A percentile compares a stretch with the other conserved stretches of the same genome.
phyloP scores from a whole-genome alignment of 2,329 filamentous ascomycete species.

The Huntiella savannae region DNA sequence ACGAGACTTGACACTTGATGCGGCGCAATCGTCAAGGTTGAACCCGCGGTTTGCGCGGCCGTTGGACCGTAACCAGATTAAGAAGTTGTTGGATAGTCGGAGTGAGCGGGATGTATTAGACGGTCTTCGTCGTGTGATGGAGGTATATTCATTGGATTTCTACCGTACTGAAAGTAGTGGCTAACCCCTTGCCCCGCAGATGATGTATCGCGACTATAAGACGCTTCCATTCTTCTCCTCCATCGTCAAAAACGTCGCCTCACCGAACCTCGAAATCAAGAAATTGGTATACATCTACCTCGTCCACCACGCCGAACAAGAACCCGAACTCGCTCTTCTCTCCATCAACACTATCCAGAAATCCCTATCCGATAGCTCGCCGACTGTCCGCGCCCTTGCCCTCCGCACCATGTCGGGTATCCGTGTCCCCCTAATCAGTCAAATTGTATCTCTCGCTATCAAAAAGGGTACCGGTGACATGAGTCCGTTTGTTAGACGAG shows the following conservation, averaged over 20 bases:
- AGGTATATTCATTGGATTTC: slow-evolving; percentile 35
- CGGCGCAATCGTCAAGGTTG: slow-evolving; percentile 68
- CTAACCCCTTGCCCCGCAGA: slow-evolving; percentile 30
- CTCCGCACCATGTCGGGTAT: slow-evolving; percentile 95
- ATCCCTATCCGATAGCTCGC: slow-evolving; percentile 79
- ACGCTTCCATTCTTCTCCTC: slow-evolving; percentile 92
- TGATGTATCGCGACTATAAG: slow-evolving; percentile 85
- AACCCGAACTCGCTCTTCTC: slow-evolving; percentile 83
- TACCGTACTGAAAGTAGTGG: not conserved
- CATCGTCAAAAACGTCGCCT: slow-evolving; percentile 94
- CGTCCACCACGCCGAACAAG: slow-evolving; percentile 86
- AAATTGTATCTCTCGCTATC: slow-evolving; percentile 90
- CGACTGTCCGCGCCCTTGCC: slow-evolving; percentile 77
- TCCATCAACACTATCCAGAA: slow-evolving; percentile 99
- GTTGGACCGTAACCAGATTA: slow-evolving; percentile 66
- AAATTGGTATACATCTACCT: slow-evolving; percentile 98
- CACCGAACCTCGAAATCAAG: slow-evolving; percentile 83
- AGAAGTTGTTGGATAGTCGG: slow-evolving; percentile 84
- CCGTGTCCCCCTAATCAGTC: slow-evolving; percentile 89
- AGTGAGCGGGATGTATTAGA: slow-evolving; percentile 87
- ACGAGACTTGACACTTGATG: slow-evolving; percentile 92
- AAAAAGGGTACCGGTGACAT: slow-evolving; percentile 87
- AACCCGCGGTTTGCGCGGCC: slow-evolving; percentile 41
- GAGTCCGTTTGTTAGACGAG: slow-evolving; percentile 82
- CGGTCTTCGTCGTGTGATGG: slow-evolving; percentile 70